These are phyloP conservation scores for Ganoderma leucocontextum DNA, from an alignment of 1,284 basidiomycete species.

Conservation along the genomic window DNA sequence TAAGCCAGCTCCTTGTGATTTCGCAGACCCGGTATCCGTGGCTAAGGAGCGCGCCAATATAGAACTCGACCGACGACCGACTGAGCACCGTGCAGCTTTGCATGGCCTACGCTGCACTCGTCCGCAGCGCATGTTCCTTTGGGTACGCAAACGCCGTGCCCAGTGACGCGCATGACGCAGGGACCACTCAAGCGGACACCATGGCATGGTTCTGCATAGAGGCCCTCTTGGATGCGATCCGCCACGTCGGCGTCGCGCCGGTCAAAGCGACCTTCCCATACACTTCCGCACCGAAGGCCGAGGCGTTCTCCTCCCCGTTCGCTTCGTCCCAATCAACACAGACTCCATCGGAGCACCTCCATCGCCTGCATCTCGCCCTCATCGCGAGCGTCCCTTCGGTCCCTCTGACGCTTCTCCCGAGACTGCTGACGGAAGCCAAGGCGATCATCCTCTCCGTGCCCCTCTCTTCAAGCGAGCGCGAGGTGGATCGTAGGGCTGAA, in stretches of 20 bases:
- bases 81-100: constrained; percentile 67
- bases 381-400: constrained; percentile 68
- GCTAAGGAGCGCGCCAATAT: constrained; percentile 8
- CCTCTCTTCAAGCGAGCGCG: constrained; percentile 19
- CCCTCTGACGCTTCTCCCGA: constrained; percentile 59
- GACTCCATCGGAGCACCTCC: constrained; percentile 46
- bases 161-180: background rate
- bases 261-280: constrained; percentile 8
- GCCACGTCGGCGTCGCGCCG: constrained; percentile 19
- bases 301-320: constrained; percentile 11
- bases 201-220: constrained; percentile 72
- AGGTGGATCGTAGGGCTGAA: constrained; percentile 21
- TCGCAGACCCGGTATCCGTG: background rate
- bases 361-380: constrained; percentile 64
- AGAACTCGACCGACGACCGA: constrained; percentile 71
- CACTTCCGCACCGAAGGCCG: background rate
- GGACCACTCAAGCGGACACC: constrained; percentile 37
- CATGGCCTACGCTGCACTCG: constrained; percentile 71
- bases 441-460: constrained; percentile 41
- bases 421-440: constrained; percentile 57
- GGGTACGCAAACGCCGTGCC: constrained; percentile 9
- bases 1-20: constrained; percentile 39
- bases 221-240: constrained; percentile 55
- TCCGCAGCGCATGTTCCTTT: constrained; percentile 58
- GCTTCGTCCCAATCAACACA: constrained; percentile 1